Base-by-base conservation (phyloP, 768 basidiomycete genomes). In the Leccinum subtestaceum region DNA sequence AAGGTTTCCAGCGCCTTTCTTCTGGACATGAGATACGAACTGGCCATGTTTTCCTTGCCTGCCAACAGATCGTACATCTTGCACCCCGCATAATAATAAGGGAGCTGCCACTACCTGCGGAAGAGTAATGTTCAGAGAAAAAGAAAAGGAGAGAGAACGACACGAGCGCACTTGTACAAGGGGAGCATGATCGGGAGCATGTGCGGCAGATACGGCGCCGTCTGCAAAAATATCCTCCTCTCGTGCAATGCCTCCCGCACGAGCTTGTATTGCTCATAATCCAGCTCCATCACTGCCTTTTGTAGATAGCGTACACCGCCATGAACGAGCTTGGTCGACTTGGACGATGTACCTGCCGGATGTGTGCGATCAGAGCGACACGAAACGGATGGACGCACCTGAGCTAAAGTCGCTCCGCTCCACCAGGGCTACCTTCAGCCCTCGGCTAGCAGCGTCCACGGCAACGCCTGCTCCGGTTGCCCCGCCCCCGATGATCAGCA, bases 141-240 rank as follows among this genome's bases (percentile, higher is more conserved):
- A 8, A 61, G n/a, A 10, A 31, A 12, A 19, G 9, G 31, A 17
- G 12, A 11, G 55, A 54, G 6, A 25, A 11, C 12, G 15, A 48
- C 8, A 38, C 4, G 45, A 49, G 70, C 83, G 31, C 59, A 91
- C 86, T 93, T 96, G 83, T 99, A 98, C 52, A 98, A 84, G 6
- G 96, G 96, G 19, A 98, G 78, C 87, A 99, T 96, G 75, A 99
- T 98, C 2, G 96, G 96, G 38, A 98, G 82, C 88, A 95, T 95
- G 61, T 81, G 79, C 11, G 88, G 90, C 21, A 99, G 81, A 74
- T 99, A 97, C 0, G 96, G 96, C 0, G 96, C 96, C 0, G 92
- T 98, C 69, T 97, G 90, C 21, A 99, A 78, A 80, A 99, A 99
- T 52, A 95, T 95, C 59, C 80, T 82, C 32, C 96, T 84, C 75